phyloP scores from a whole-genome alignment of 169 alveolate species.

The Plasmodium vivax region DNA sequence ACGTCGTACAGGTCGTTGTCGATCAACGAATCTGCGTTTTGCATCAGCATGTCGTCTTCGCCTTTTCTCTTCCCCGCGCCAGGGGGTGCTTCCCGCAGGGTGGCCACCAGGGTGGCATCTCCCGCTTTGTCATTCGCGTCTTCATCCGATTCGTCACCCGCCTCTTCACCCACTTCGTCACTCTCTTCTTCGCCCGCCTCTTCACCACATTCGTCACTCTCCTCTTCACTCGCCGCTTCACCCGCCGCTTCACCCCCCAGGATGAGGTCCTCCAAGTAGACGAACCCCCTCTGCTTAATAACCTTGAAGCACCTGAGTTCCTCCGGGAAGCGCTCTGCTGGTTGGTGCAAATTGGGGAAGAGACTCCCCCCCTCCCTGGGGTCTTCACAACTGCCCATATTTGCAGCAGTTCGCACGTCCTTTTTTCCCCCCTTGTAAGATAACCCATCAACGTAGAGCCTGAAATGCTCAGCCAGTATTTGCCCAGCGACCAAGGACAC shows the following conservation, averaged over 20 bases:
- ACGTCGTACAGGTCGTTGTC: slow-evolving; percentile 34
- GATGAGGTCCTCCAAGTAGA: slow-evolving; percentile 9
- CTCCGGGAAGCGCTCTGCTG: slow-evolving; percentile 12
- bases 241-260: background rate
- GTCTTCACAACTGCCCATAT: background rate
- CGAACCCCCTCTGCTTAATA: slow-evolving; percentile 11
- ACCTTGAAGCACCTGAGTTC: slow-evolving; percentile 8
- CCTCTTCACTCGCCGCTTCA: background rate
- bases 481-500: slow-evolving; percentile 38
- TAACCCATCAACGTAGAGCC: slow-evolving; percentile 9
- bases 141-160: background rate
- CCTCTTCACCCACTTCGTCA: background rate
- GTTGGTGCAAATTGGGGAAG: slow-evolving; percentile 22
- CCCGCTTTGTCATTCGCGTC: background rate
- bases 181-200: background rate
- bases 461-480: slow-evolving; percentile 48
- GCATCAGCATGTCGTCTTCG: slow-evolving; percentile 1
- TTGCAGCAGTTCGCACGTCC: background rate
- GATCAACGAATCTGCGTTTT: slow-evolving; percentile 19
- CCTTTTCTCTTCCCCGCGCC: background rate
- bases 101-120: background rate
- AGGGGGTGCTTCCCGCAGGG: background rate
- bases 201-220: background rate
- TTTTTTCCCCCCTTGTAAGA: background rate
- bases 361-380: background rate